Percentiles rank a stretch among this genome's conserved stretches.
Conservation (phyloP, 495 filamentous ascomycete species). For the Ascobolus immersus region DNA sequence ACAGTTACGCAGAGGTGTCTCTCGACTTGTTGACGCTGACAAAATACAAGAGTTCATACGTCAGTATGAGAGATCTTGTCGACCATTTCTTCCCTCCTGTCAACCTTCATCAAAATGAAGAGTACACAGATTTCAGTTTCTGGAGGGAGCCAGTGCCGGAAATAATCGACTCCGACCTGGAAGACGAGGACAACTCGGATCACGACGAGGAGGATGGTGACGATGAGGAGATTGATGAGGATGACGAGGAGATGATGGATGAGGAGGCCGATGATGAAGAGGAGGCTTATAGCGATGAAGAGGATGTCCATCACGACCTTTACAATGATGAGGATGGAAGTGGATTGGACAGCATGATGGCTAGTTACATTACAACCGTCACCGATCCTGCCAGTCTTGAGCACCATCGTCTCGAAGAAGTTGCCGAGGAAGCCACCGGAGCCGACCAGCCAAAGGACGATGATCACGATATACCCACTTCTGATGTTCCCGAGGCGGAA, state of each 20-base stretch:
- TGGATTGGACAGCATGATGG: too few relatives aligned
- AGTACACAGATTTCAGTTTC: conserved; percentile 72
- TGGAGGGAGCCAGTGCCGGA: conserved; percentile 57
- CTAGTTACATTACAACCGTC: too few relatives aligned
- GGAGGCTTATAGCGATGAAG: too few relatives aligned
- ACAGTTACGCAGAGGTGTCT: conserved; percentile 90
- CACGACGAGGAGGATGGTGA: conserved; percentile 19
- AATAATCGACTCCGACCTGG: conserved; percentile 51
- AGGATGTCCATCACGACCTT: too few relatives aligned
- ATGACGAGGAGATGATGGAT: conserved; percentile 6
- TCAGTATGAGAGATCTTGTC: conserved; percentile 82
- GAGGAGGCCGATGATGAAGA: neutral
- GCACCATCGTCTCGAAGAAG: too few relatives aligned
- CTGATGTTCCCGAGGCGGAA: too few relatives aligned
- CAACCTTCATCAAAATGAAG: conserved; percentile 50
- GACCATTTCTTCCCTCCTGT: conserved; percentile 91
- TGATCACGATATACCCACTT: too few relatives aligned
- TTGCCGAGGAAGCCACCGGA: too few relatives aligned
- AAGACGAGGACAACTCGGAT: conserved; percentile 28
- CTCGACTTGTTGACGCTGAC: conserved; percentile 73
- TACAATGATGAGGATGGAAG: too few relatives aligned
- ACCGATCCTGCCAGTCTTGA: too few relatives aligned
- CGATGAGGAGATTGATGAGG: conserved; percentile 19
- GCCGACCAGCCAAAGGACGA: too few relatives aligned
- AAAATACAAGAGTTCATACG: conserved; percentile 89